phyloP scores from a whole-genome alignment of 768 basidiomycete genomes.

The Lactarius psammicola region DNA sequence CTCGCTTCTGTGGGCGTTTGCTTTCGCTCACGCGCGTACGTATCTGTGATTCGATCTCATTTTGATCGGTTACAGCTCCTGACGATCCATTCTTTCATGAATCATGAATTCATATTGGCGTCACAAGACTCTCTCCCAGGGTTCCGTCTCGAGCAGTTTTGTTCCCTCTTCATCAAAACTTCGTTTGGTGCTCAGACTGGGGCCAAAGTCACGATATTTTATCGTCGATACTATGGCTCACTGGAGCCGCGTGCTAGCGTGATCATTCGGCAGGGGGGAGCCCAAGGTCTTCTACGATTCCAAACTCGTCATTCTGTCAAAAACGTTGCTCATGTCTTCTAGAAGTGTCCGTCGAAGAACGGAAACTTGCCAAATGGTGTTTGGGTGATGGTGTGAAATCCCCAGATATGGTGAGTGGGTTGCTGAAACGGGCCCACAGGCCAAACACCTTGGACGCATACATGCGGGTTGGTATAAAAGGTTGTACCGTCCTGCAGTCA shows the following conservation, averaged over 20 bases:
- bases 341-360: slow-evolving; percentile 27
- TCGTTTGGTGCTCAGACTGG: neutral
- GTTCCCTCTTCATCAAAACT: neutral
- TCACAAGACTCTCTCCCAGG: neutral
- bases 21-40: slow-evolving; percentile 17
- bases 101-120: slow-evolving; percentile 17
- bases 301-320: slow-evolving; percentile 16
- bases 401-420: slow-evolving; percentile 22
- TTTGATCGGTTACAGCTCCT: slow-evolving; percentile 26
- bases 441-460: slow-evolving; percentile 16
- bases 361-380: slow-evolving; percentile 23
- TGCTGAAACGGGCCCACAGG: slow-evolving; percentile 14
- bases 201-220: neutral
- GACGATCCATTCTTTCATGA: slow-evolving; percentile 25
- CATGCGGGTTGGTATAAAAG: slow-evolving; percentile 26
- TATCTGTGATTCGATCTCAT: slow-evolving; percentile 19
- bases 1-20: slow-evolving; percentile 21
- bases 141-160: neutral
- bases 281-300: slow-evolving; percentile 4
- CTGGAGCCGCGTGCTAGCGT: neutral
- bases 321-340: slow-evolving; percentile 19
- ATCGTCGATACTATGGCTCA: neutral
- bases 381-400: slow-evolving; percentile 26
- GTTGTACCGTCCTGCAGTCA: slow-evolving; percentile 14
- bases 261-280: neutral